Conservation (phyloP, 2,329 filamentous ascomycete genomes). For the Trichoderma sp. region DNA sequence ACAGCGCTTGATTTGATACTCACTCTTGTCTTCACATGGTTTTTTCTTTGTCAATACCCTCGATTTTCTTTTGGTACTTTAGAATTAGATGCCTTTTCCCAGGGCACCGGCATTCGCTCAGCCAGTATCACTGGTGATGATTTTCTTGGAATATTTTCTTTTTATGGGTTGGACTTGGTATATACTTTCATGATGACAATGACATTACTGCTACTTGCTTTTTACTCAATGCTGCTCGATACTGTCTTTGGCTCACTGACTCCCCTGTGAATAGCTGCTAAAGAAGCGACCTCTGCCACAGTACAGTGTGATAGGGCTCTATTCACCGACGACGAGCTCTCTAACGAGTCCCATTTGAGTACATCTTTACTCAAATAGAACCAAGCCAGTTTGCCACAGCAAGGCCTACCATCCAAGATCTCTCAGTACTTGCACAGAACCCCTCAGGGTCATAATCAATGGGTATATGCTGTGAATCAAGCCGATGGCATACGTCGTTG, state of each 20-base stretch:
- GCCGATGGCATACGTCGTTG: background rate
- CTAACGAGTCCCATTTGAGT: background rate
- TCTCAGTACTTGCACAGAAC: background rate
- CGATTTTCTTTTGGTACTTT: background rate
- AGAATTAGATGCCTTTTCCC: constrained; percentile 14
- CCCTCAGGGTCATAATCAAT: background rate
- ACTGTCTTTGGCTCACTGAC: background rate
- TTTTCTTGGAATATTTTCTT: constrained; percentile 11
- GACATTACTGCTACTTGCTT: background rate
- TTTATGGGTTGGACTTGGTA: background rate
- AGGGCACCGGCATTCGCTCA: constrained; percentile 17
- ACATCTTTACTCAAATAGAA: background rate
- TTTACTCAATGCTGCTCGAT: background rate
- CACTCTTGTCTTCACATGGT: background rate
- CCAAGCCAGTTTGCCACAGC: background rate
- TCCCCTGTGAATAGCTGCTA: background rate
- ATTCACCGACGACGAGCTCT: background rate
- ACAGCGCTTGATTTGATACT: constrained; percentile 6
- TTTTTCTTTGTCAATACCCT: constrained; percentile 20
- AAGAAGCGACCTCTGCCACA: background rate
- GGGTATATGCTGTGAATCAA: background rate
- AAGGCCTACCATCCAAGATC: background rate
- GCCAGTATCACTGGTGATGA: constrained; percentile 16
- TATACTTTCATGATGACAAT: background rate
- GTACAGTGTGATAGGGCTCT: background rate